Evolutionary conservation across 345 rosid genomes (phyloP).

Genomic region (Rhizophora mangle): DNA sequence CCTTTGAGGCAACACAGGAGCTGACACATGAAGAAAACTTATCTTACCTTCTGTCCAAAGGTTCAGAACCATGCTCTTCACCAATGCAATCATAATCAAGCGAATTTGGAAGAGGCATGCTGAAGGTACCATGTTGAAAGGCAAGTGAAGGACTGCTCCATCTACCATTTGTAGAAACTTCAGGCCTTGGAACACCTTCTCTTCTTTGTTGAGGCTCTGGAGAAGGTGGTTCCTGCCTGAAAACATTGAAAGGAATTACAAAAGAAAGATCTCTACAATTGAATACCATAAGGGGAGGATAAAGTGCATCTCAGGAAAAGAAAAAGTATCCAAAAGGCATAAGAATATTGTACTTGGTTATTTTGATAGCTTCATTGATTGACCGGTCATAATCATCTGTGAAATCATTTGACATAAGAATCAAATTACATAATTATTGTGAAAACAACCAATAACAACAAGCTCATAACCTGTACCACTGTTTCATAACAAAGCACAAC

Average conservation of each 20-base stretch:
- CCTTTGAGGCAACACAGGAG: not conserved
- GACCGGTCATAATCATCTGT: slow-evolving; percentile 99
- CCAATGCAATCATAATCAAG: slow-evolving; percentile 67
- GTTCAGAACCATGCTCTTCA: slow-evolving; percentile 48
- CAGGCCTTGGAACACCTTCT: slow-evolving; percentile 57
- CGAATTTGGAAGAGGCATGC: slow-evolving; percentile 49
- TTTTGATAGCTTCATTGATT: slow-evolving; percentile 95
- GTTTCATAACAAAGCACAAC: not conserved
- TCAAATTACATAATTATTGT: slow-evolving; percentile 7
- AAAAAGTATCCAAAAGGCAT: not conserved
- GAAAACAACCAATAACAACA: not conserved
- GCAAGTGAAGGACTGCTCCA: slow-evolving; percentile 46
- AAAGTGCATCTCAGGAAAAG: slow-evolving; percentile 6
- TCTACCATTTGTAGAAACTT: slow-evolving; percentile 71
- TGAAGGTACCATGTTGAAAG: slow-evolving; percentile 44
- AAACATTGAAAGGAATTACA: not conserved
- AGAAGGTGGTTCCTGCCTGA: slow-evolving; percentile 75
- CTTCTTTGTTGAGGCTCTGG: slow-evolving; percentile 68
- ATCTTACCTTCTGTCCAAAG: slow-evolving; percentile 70
- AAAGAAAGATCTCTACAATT: too few species aligned
- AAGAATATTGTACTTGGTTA: slow-evolving; percentile 63
- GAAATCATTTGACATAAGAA: slow-evolving; percentile 23
- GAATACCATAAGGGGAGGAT: too few species aligned
- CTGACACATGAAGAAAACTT: slow-evolving; percentile 4
- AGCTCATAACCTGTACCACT: not conserved